Evolutionary conservation across 169 alveolate genomes (phyloP).

Genomic region (Plasmodium chabaudi): DNA sequence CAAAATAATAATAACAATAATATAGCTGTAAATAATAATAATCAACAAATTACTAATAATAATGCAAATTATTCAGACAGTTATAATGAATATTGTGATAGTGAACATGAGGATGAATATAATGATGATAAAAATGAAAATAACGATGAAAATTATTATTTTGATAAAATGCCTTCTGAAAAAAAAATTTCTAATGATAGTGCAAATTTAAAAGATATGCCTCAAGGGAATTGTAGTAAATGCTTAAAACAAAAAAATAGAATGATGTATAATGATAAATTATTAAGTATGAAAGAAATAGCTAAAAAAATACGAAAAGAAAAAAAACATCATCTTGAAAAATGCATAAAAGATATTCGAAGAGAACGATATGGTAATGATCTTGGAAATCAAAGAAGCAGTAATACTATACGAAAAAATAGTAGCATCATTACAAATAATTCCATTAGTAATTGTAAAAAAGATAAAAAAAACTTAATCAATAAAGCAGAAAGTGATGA

Average conservation of each 20-base stretch:
- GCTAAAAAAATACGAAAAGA: constrained; percentile 54
- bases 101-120: constrained; percentile 1
- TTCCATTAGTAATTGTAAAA: neutral
- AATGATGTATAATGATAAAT: neutral
- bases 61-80: constrained; percentile 2
- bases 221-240: constrained; percentile 34
- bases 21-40: neutral
- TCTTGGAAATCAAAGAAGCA: neutral
- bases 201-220: neutral
- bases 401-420: neutral
- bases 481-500: constrained; percentile 53
- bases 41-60: neutral
- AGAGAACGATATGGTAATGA: neutral
- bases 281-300: constrained; percentile 30
- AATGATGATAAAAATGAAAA: neutral
- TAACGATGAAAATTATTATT: neutral
- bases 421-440: neutral
- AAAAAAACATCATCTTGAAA: constrained; percentile 35
- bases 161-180: neutral
- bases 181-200: neutral
- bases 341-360: constrained; percentile 18
- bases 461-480: neutral
- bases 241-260: constrained; percentile 30
- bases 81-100: neutral
- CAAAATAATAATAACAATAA: constrained; percentile 1